phyloP scores from a whole-genome alignment of 257 asterid genomes.

The Osmanthus fragrans region DNA sequence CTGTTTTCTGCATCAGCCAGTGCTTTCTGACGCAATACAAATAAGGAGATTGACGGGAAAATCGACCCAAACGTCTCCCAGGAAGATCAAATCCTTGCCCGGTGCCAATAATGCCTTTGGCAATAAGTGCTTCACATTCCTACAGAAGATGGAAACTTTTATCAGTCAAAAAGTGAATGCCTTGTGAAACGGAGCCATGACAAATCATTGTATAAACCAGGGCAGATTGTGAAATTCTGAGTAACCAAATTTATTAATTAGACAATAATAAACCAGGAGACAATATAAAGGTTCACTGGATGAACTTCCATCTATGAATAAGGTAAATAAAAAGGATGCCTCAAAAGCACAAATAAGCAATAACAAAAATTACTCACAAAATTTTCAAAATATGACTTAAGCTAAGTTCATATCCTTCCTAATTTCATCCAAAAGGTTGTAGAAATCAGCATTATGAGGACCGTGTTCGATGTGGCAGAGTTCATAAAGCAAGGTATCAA shows the following conservation, averaged over 20 bases:
- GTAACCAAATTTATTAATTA: background rate
- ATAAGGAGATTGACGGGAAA: slow-evolving; percentile 65
- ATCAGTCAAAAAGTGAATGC: slow-evolving; percentile 3
- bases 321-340: background rate
- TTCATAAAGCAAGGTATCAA: slow-evolving; percentile 89
- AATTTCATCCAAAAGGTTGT: slow-evolving; percentile 78
- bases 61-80: slow-evolving; percentile 78
- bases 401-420: slow-evolving; percentile 52
- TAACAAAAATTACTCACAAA: background rate
- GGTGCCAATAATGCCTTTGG: slow-evolving; percentile 68
- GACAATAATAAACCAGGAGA: background rate
- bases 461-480: slow-evolving; percentile 85
- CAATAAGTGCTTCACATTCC: slow-evolving; percentile 82
- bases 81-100: slow-evolving; percentile 86
- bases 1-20: no score
- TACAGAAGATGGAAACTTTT: slow-evolving; percentile 22
- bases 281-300: background rate
- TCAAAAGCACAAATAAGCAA: background rate
- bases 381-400: background rate
- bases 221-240: background rate
- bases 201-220: background rate
- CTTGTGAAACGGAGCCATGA: background rate
- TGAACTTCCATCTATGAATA: background rate
- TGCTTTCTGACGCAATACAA: slow-evolving; percentile 60
- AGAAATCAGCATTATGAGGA: slow-evolving; percentile 77